A percentile compares a stretch with the other conserved stretches of the same genome.
These are phyloP conservation scores for Eucalyptus coolabah DNA, from an alignment of 345 rosid species.

Conservation along the genomic window DNA sequence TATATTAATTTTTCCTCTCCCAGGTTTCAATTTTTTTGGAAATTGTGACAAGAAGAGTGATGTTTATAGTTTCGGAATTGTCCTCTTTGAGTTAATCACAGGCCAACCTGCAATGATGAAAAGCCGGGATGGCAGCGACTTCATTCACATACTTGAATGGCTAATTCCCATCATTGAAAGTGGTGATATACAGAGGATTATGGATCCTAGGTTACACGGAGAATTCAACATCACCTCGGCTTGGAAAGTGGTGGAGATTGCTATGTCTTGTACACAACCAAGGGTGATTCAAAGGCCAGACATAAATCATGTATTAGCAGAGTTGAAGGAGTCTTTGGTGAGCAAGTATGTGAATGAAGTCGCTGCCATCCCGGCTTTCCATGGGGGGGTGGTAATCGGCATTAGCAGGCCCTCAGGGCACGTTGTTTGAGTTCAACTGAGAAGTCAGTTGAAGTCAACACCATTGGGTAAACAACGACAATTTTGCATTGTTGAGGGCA, in stretches of 20 bases:
- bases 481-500: no score
- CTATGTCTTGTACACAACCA: slow-evolving; percentile 19
- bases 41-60: slow-evolving; percentile 31
- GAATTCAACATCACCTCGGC: slow-evolving; percentile 13
- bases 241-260: slow-evolving; percentile 37
- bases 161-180: slow-evolving; percentile 6
- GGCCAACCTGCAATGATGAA: slow-evolving; percentile 20
- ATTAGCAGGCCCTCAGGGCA: no score
- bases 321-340: slow-evolving; percentile 20
- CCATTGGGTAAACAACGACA: no score
- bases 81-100: slow-evolving; percentile 38
- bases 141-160: slow-evolving; percentile 22
- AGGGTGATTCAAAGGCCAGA: slow-evolving; percentile 16
- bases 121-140: not conserved
- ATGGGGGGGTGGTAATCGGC: no score
- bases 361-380: no score
- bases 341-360: no score
- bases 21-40: not conserved
- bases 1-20: not conserved
- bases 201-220: slow-evolving; percentile 23
- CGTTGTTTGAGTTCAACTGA: no score
- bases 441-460: no score
- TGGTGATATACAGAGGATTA: slow-evolving; percentile 20
- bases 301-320: slow-evolving; percentile 22
- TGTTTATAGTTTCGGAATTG: slow-evolving; percentile 39